Evolutionary conservation across 164 flowering plant species (phyloP).

Genomic region (Litsea cubeba): DNA sequence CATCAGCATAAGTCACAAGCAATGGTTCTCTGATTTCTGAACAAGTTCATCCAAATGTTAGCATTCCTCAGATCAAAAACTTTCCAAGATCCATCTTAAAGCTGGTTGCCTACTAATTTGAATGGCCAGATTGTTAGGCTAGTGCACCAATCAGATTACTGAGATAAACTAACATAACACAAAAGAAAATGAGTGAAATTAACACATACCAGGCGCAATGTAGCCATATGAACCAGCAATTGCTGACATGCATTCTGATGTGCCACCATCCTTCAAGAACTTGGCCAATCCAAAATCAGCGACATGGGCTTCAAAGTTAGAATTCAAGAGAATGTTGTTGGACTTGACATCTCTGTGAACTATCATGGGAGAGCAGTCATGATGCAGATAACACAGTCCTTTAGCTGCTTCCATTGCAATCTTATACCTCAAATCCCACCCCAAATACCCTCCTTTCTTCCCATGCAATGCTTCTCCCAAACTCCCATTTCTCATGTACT

Average conservation of each 20-base stretch:
- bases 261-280: conserved; percentile 57
- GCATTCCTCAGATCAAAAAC: background rate
- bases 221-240: conserved; percentile 96
- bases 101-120: background rate
- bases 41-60: background rate
- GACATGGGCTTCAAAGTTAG: conserved; percentile 67
- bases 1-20: background rate
- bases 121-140: background rate
- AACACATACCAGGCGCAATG: conserved; percentile 75
- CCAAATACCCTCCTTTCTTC: conserved; percentile 42
- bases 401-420: conserved; percentile 63
- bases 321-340: conserved; percentile 66
- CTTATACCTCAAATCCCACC: conserved; percentile 63
- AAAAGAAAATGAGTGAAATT: background rate
- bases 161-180: background rate
- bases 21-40: background rate
- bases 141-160: background rate
- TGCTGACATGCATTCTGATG: conserved; percentile 78
- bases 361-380: conserved; percentile 66
- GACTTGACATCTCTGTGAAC: conserved; percentile 74
- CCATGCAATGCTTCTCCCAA: conserved; percentile 69
- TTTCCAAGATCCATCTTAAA: background rate
- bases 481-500: conserved; percentile 79
- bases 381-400: conserved; percentile 74
- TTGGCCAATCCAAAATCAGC: conserved; percentile 96